A percentile compares a stretch with the other conserved stretches of the same genome.
These are phyloP conservation scores for Teunomyces cretensis DNA, from an alignment of 805 yeast species.

Conservation along the genomic window DNA sequence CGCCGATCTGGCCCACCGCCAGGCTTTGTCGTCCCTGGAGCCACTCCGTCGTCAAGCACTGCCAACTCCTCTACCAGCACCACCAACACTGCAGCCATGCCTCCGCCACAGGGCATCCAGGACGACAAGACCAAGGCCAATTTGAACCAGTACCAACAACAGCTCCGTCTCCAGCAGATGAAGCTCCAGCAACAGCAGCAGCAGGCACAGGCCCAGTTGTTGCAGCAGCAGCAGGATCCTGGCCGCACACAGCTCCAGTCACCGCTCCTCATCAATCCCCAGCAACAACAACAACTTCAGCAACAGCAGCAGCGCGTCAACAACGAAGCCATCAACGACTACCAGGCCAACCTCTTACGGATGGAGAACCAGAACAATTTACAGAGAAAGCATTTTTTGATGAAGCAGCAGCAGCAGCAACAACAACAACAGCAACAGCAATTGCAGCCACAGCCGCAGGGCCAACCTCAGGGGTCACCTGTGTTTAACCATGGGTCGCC, in stretches of 20 bases:
- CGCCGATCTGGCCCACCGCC: conserved; percentile 4
- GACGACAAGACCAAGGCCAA: conserved; percentile 4
- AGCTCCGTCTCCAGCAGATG: conserved; percentile 16
- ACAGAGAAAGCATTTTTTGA: conserved; percentile 17
- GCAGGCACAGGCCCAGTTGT: conserved; percentile 9
- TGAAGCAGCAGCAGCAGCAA: conserved; percentile 15
- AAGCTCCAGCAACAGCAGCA: conserved; percentile 15
- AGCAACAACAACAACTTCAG: not conserved
- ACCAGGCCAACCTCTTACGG: conserved; percentile 17
- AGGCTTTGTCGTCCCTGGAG: conserved; percentile 1
- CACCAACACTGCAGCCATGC: conserved; percentile 7
- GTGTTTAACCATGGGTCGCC: conserved; percentile 1
- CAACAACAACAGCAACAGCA: conserved; percentile 8
- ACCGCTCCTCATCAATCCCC: conserved; percentile 4
- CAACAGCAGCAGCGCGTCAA: not conserved
- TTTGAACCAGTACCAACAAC: conserved; percentile 15
- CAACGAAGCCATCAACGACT: conserved; percentile 19
- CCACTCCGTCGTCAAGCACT: not conserved
- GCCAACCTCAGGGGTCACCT: conserved; percentile 1
- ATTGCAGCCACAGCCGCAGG: conserved; percentile 7
- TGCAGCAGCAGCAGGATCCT: conserved; percentile 6
- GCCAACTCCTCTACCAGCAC: not conserved
- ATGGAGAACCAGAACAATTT: conserved; percentile 16
- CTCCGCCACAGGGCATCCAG: conserved; percentile 9
- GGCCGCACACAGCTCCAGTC: conserved; percentile 8